Base-by-base conservation (phyloP, 2,329 filamentous ascomycete genomes). In the Exophiala phaeomuriformis region DNA sequence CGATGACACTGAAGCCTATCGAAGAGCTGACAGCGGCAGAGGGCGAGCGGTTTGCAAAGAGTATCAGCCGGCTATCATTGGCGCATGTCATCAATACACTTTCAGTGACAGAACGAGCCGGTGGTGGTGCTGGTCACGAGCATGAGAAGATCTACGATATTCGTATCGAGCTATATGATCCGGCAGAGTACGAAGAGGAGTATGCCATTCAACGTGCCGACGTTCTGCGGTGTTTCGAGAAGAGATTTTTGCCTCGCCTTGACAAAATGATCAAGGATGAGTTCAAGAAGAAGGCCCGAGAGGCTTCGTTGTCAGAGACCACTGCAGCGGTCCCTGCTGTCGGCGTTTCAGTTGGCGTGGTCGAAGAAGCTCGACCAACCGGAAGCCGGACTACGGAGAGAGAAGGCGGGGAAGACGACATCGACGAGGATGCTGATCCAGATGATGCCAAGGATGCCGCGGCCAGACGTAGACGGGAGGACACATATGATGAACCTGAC, bases 101-200 rank as follows among this genome's bases (percentile, higher is more conserved):
- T 9, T 82, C 78, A 1, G 86, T 97, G 27, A 84, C 82, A 49
- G 94, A 98, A 71, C 82, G 79, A 30, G 81, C 91, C 49, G 88
- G 88, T 8, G 79, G 80, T 54, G 89, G 88, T 39, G 72, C 81
- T 32, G 81, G 81, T 3, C 79, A 83, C 64, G 72, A 77, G 0
- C 79, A 88, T 63, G 88, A 89, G 49, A 96, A 94, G 73, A 84
- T 86, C 44, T 98, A 90, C 70, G 83, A 88, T 63, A 80, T 98
- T 54, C 79, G 83, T 40, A 75, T 98, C 27, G 80, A 85, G 53
- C 86, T 98, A 66, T 98, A 94, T 76, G 85, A 89, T 0, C 80
- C 84, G 0, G 77, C 83, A 19, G 91, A 97, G 65, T 98, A 97
- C 69, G 82, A 75, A 35, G 76, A 86, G 62, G 88, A 89, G 53